Percentiles rank a stretch among this genome's conserved stretches.
These are phyloP conservation scores for Verbena officinalis DNA, from an alignment of 257 asterid genomes.

Conservation along the genomic window DNA sequence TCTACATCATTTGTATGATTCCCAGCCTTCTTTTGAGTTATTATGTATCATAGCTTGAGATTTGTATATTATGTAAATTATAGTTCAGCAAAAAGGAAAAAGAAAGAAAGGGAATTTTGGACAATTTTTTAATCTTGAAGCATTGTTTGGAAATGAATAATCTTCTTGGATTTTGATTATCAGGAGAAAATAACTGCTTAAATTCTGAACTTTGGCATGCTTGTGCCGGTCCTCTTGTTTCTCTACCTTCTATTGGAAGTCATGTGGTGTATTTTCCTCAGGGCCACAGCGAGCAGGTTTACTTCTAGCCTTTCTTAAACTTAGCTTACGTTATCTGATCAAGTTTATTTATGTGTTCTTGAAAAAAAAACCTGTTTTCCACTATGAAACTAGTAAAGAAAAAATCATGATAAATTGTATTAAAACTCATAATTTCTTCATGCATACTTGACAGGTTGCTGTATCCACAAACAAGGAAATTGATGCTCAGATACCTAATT, in stretches of 20 bases:
- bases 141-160: constrained; percentile 7
- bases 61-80: not conserved
- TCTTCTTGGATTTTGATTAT: constrained; percentile 28
- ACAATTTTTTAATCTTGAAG: not conserved
- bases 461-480: constrained; percentile 75
- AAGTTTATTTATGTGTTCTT: not conserved
- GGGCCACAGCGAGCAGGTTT: constrained; percentile 84
- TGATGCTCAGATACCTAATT: constrained; percentile 68
- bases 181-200: constrained; percentile 60
- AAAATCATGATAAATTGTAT: not conserved
- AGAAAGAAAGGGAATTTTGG: not conserved
- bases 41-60: not conserved
- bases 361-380: not conserved
- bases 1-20: constrained; percentile 5
- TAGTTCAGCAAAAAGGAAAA: not conserved
- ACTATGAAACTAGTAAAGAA: not conserved
- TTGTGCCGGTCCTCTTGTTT: constrained; percentile 94
- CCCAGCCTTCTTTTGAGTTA: not conserved
- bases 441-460: constrained; percentile 51
- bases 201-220: constrained; percentile 95
- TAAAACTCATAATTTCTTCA: constrained; percentile 13
- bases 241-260: constrained; percentile 78
- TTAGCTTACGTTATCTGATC: not conserved
- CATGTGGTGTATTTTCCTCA: constrained; percentile 85
- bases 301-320: constrained; percentile 12